These are phyloP conservation scores for Pisolithus thermaeus DNA, from an alignment of 1,284 basidiomycete species.

Conservation along the genomic window DNA sequence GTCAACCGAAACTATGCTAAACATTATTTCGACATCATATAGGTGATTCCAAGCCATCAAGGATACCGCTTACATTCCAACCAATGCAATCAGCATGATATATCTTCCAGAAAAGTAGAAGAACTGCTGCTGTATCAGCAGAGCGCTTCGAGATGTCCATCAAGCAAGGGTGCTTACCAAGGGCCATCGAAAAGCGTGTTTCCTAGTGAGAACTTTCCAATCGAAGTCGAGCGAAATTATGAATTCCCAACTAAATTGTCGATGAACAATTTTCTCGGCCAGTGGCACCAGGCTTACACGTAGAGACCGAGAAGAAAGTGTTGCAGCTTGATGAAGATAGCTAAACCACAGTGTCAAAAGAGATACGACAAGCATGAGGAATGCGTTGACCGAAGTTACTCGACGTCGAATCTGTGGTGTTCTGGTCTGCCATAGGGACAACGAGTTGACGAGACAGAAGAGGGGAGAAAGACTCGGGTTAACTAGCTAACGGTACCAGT, in stretches of 20 bases:
- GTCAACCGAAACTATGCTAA: slow-evolving; percentile 26
- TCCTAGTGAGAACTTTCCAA: slow-evolving; percentile 25
- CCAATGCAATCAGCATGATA: slow-evolving; percentile 27
- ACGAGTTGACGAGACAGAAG: too few relatives aligned
- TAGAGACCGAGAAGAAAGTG: too few relatives aligned
- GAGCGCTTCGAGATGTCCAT: not conserved
- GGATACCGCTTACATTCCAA: slow-evolving; percentile 23
- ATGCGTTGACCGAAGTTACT: too few relatives aligned
- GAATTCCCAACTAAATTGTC: slow-evolving; percentile 24
- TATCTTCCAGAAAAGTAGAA: slow-evolving; percentile 30
- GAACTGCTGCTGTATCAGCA: slow-evolving; percentile 8
- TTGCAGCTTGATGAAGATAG: too few relatives aligned
- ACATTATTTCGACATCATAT: slow-evolving; percentile 7
- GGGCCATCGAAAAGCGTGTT: slow-evolving; percentile 29
- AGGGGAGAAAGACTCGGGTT: too few relatives aligned
- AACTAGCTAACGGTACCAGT: too few relatives aligned
- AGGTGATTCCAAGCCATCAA: not conserved
- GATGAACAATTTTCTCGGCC: too few relatives aligned
- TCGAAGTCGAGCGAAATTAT: slow-evolving; percentile 27
- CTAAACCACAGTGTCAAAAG: too few relatives aligned
- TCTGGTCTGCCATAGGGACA: too few relatives aligned
- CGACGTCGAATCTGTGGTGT: too few relatives aligned
- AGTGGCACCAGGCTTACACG: too few relatives aligned
- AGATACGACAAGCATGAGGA: too few relatives aligned
- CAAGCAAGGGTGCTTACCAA: slow-evolving; percentile 14